Conservation (phyloP, 2,329 filamentous ascomycete species). For the Xylariaceae sp. region DNA sequence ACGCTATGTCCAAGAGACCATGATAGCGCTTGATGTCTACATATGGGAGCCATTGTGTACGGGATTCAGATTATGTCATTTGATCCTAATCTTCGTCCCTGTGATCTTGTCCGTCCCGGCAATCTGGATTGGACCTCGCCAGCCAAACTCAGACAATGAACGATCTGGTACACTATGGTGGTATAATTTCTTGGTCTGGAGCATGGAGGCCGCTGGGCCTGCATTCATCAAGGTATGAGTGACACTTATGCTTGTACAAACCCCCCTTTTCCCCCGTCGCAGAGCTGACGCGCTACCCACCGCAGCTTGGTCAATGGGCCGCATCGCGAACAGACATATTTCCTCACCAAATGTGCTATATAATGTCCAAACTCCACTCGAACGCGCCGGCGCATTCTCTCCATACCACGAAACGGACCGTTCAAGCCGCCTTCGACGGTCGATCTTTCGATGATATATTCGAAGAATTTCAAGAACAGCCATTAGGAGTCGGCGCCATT, state of each 20-base stretch:
- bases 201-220: constrained; percentile 90
- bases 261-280: not conserved
- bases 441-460: constrained; percentile 85
- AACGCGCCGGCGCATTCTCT: constrained; percentile 90
- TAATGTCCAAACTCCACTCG: constrained; percentile 93
- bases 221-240: constrained; percentile 84
- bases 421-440: constrained; percentile 76
- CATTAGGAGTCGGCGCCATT: constrained; percentile 90
- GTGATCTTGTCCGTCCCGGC: constrained; percentile 74
- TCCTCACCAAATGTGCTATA: constrained; percentile 80
- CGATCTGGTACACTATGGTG: constrained; percentile 83
- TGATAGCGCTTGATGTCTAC: constrained; percentile 64
- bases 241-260: not conserved
- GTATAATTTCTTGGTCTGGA: constrained; percentile 79
- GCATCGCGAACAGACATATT: constrained; percentile 96
- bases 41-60: constrained; percentile 85
- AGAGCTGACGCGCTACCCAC: constrained; percentile 16
- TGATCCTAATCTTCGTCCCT: constrained; percentile 84
- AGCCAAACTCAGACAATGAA: constrained; percentile 63
- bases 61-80: constrained; percentile 77
- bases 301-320: constrained; percentile 90
- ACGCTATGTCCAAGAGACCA: constrained; percentile 52
- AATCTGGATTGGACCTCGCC: constrained; percentile 69
- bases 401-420: constrained; percentile 68
- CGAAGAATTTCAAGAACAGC: constrained; percentile 85